Conservation (phyloP, 331 rosid genomes). For the Quercus phellos region DNA sequence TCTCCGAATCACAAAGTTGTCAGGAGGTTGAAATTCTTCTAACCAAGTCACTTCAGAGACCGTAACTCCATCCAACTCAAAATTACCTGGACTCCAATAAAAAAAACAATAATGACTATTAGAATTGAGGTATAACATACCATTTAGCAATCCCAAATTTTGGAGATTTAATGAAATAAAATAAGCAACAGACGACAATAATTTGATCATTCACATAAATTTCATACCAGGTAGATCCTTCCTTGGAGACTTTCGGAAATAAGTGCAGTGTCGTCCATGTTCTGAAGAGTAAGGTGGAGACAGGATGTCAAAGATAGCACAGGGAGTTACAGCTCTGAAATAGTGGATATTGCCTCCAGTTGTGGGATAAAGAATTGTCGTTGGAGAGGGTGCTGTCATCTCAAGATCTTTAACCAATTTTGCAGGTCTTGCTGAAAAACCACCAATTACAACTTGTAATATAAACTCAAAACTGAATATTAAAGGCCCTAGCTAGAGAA, state of each 20-base stretch:
- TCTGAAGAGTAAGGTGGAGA: conserved; percentile 90
- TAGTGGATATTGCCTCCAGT: conserved; percentile 91
- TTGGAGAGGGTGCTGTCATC: conserved; percentile 74
- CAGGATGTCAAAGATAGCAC: conserved; percentile 84
- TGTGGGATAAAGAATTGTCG: conserved; percentile 80
- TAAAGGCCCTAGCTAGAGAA: background rate
- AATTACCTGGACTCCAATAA: conserved; percentile 39
- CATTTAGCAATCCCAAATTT: background rate
- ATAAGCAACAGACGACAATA: background rate
- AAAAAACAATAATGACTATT: background rate
- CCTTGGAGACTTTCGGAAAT: conserved; percentile 66
- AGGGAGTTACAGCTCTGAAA: conserved; percentile 85
- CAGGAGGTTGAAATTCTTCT: conserved; percentile 88
- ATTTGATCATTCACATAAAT: background rate
- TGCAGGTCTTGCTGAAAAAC: conserved; percentile 75
- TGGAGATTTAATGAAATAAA: background rate
- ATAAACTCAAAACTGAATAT: background rate
- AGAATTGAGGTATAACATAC: background rate
- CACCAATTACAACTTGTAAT: conserved; percentile 4
- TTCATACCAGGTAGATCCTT: conserved; percentile 69
- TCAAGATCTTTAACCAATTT: conserved; percentile 64
- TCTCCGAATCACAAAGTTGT: conserved; percentile 86
- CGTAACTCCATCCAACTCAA: conserved; percentile 47
- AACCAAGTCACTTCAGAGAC: conserved; percentile 67
- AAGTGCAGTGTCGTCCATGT: conserved; percentile 79